Percentiles rank a stretch among this genome's conserved stretches.
These are phyloP conservation scores for Macaranga tanarius DNA, from an alignment of 441 rosid species.

Conservation along the genomic window DNA sequence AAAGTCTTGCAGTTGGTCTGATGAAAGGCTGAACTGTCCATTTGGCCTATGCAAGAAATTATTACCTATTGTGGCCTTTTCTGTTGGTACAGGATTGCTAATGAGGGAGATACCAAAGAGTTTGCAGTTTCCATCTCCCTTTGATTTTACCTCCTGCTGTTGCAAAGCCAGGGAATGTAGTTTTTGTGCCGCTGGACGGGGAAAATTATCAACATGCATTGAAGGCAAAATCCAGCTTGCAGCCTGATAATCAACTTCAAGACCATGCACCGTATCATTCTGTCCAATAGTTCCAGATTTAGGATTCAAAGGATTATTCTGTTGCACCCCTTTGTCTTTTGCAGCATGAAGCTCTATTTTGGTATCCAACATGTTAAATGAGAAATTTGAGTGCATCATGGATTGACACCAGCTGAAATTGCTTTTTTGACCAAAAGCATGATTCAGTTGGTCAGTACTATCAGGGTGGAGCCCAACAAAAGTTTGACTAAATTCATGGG, in stretches of 20 bases:
- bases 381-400: constrained; percentile 47
- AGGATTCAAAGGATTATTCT: background rate
- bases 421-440: constrained; percentile 43
- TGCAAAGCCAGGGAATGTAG: constrained; percentile 30
- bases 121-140: constrained; percentile 48
- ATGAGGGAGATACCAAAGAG: constrained; percentile 72
- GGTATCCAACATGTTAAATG: constrained; percentile 44
- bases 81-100: constrained; percentile 31
- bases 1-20: constrained; percentile 3
- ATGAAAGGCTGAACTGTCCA: background rate
- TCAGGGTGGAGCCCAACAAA: constrained; percentile 36
- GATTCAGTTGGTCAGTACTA: constrained; percentile 30
- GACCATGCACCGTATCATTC: background rate
- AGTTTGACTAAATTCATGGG: constrained; percentile 33
- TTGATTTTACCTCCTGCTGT: constrained; percentile 42
- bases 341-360: constrained; percentile 34
- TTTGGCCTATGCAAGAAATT: background rate
- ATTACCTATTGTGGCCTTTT: background rate
- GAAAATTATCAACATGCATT: constrained; percentile 35
- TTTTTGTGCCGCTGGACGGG: constrained; percentile 37
- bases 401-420: constrained; percentile 41
- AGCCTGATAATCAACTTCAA: constrained; percentile 15
- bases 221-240: constrained; percentile 52
- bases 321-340: constrained; percentile 38
- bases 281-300: background rate